phyloP scores from a whole-genome alignment of 2,329 filamentous ascomycete species.

The Fusarium lyarnte region DNA sequence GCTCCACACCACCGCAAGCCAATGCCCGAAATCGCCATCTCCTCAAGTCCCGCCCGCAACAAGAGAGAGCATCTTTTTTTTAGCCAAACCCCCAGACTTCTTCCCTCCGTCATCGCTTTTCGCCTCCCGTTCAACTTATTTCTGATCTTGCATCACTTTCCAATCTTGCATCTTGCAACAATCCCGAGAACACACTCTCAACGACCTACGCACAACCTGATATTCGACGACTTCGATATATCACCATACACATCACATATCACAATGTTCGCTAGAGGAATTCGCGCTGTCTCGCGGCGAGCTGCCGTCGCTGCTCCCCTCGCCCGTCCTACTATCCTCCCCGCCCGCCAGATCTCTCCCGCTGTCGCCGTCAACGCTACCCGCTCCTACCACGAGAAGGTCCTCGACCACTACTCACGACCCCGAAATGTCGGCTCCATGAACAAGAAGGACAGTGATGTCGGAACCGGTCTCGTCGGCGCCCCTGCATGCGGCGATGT shows the following conservation, averaged over 20 bases:
- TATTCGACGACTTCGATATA: slow-evolving; percentile 13
- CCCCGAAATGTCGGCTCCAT: slow-evolving; percentile 66
- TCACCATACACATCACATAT: slow-evolving; percentile 11
- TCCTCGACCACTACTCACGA: slow-evolving; percentile 61
- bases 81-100: slow-evolving; percentile 33
- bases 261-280: slow-evolving; percentile 60
- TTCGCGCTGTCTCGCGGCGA: slow-evolving; percentile 55
- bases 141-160: slow-evolving; percentile 25
- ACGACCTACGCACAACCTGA: slow-evolving; percentile 10
- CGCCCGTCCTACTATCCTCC: slow-evolving; percentile 49
- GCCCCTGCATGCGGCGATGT: slow-evolving; percentile 90
- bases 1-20: slow-evolving; percentile 36
- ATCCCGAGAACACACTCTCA: background rate
- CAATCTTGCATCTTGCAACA: slow-evolving; percentile 9
- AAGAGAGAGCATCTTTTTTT: slow-evolving; percentile 42
- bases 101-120: slow-evolving; percentile 38
- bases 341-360: slow-evolving; percentile 55
- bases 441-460: slow-evolving; percentile 79
- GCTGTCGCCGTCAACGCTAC: slow-evolving; percentile 52
- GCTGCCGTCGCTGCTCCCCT: slow-evolving; percentile 54
- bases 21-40: slow-evolving; percentile 46
- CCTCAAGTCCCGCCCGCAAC: slow-evolving; percentile 40
- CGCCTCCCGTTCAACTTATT: slow-evolving; percentile 34
- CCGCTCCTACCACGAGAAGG: slow-evolving; percentile 64
- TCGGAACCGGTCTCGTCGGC: slow-evolving; percentile 91